A percentile compares a stretch with the other conserved stretches of the same genome.
These are phyloP conservation scores for Prorocentrum cordatum DNA, from an alignment of 169 alveolate species.

Conservation along the genomic window DNA sequence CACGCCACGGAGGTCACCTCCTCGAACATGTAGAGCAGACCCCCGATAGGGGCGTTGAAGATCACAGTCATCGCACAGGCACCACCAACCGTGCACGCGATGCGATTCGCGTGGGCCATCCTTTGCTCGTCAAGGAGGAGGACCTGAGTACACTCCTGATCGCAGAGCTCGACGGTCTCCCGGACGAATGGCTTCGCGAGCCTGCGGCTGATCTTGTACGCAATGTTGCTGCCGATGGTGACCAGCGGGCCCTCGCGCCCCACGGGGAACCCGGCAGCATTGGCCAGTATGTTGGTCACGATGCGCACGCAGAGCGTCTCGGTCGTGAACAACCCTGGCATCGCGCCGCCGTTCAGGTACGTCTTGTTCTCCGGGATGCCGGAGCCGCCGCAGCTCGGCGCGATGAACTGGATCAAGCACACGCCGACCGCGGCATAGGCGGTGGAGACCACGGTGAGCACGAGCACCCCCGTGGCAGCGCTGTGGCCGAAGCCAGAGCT, in stretches of 20 bases:
- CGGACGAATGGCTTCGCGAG: background rate
- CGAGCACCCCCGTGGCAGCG: background rate
- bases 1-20: constrained; percentile 48
- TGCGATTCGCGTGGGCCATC: constrained; percentile 23
- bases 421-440: constrained; percentile 12
- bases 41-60: constrained; percentile 48
- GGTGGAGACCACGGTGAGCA: background rate
- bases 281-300: constrained; percentile 18
- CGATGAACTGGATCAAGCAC: constrained; percentile 27
- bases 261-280: constrained; percentile 51
- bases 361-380: constrained; percentile 28
- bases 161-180: background rate
- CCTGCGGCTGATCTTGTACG: background rate
- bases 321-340: constrained; percentile 23
- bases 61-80: constrained; percentile 41
- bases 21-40: constrained; percentile 61
- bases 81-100: constrained; percentile 43
- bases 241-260: constrained; percentile 62
- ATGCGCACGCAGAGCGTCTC: background rate
- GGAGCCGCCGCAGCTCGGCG: constrained; percentile 39
- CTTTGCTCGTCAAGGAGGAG: constrained; percentile 23
- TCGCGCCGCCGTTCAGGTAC: constrained; percentile 28
- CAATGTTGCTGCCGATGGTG: constrained; percentile 42
- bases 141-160: background rate
- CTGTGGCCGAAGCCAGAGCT: background rate